Conservation (phyloP, 805 yeast genomes). For the Spathaspora girioi region DNA sequence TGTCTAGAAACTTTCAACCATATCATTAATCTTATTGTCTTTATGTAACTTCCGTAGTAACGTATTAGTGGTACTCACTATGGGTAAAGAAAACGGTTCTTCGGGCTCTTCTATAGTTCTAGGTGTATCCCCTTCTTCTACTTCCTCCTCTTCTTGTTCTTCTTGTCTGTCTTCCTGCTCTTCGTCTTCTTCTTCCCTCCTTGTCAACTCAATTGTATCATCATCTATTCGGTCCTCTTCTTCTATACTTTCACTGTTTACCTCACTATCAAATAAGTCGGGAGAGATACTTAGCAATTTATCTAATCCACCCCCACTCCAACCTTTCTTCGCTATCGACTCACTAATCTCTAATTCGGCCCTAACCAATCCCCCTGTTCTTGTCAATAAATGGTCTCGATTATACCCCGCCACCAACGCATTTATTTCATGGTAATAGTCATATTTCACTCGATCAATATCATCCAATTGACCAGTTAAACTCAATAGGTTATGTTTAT, state of each 20-base stretch:
- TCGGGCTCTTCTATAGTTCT: constrained; percentile 17
- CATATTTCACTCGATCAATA: constrained; percentile 71
- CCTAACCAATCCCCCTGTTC: constrained; percentile 62
- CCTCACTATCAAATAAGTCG: constrained; percentile 37
- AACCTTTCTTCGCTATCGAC: constrained; percentile 77
- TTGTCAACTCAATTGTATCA: constrained; percentile 9
- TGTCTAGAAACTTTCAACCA: neutral
- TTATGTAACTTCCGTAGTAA: constrained; percentile 7
- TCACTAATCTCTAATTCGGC: constrained; percentile 82
- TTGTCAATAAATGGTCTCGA: constrained; percentile 49
- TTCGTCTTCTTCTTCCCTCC: neutral
- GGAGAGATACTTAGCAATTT: constrained; percentile 59
- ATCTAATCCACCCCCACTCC: constrained; percentile 86
- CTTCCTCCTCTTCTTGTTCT: neutral
- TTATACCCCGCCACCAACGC: constrained; percentile 55
- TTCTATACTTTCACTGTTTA: neutral
- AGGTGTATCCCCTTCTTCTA: neutral
- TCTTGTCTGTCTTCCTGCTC: neutral
- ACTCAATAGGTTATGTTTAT: constrained; percentile 62
- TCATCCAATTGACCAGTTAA: constrained; percentile 76
- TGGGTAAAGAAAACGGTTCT: constrained; percentile 52
- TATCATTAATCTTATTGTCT: neutral
- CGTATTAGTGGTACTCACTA: constrained; percentile 20
- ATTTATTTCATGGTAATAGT: constrained; percentile 64
- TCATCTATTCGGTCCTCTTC: constrained; percentile 16